Conservation (phyloP, 2,329 filamentous ascomycete species). For the Colletotrichum navitas region DNA sequence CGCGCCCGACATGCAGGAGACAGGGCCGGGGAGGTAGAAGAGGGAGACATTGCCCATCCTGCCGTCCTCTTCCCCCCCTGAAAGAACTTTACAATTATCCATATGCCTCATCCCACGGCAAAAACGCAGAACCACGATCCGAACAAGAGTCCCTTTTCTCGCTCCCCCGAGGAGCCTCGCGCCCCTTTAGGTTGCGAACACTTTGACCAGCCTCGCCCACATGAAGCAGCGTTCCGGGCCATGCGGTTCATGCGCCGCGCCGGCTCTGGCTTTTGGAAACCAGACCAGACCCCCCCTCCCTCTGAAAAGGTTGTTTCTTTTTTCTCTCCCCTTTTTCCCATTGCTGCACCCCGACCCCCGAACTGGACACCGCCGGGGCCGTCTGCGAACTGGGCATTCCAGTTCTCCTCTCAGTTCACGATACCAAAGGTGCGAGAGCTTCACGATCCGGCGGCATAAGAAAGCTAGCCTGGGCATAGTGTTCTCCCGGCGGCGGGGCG, state of each 20-base stretch:
- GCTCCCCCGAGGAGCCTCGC: neutral
- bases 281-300: neutral
- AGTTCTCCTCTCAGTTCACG: neutral
- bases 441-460: neutral
- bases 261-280: neutral
- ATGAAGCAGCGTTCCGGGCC: neutral
- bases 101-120: neutral
- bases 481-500: neutral
- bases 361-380: neutral
- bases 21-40: neutral
- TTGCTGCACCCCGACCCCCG: neutral
- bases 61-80: neutral
- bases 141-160: neutral
- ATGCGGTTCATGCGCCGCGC: neutral
- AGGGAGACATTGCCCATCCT: neutral
- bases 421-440: neutral
- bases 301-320: neutral
- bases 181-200: slow-evolving; percentile 3
- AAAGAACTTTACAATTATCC: neutral
- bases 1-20: slow-evolving; percentile 13
- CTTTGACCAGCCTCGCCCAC: neutral
- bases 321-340: too few species aligned
- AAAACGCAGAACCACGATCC: neutral
- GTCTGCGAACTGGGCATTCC: neutral
- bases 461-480: neutral